phyloP scores from a whole-genome alignment of 2,329 filamentous ascomycete genomes.

The Ophiostoma montium region DNA sequence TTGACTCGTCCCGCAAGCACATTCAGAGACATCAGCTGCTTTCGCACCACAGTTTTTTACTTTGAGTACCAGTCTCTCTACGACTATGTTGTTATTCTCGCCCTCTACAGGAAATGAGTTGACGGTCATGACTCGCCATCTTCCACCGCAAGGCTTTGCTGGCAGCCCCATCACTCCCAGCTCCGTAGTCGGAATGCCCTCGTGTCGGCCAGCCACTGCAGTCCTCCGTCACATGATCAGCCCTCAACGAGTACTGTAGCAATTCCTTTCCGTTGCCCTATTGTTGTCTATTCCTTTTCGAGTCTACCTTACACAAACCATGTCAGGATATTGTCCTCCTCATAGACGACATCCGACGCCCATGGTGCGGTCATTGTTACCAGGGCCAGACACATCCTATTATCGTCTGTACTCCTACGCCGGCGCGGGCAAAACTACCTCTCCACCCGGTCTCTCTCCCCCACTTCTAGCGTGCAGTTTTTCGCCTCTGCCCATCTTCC shows the following conservation, averaged over 20 bases:
- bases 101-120: too few relatives aligned
- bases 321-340: not conserved
- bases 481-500: slow-evolving; percentile 8
- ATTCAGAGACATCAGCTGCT: not conserved
- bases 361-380: too few relatives aligned
- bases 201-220: too few relatives aligned
- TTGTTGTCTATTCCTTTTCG: too few relatives aligned
- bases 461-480: slow-evolving; percentile 5
- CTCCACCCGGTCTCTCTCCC: slow-evolving; percentile 1
- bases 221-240: too few relatives aligned
- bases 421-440: not conserved
- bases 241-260: too few relatives aligned
- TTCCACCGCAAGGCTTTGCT: not conserved
- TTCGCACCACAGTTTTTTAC: too few relatives aligned
- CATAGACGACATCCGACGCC: not conserved
- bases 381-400: not conserved
- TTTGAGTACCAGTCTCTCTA: too few relatives aligned
- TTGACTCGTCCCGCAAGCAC: not conserved
- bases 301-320: too few relatives aligned
- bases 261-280: too few relatives aligned
- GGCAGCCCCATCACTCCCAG: not conserved
- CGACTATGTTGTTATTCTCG: too few relatives aligned
- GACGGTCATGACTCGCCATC: not conserved
- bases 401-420: not conserved
- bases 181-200: not conserved